These are phyloP conservation scores for Amanita fuliginea DNA, from an alignment of 768 basidiomycete genomes.

Conservation along the genomic window DNA sequence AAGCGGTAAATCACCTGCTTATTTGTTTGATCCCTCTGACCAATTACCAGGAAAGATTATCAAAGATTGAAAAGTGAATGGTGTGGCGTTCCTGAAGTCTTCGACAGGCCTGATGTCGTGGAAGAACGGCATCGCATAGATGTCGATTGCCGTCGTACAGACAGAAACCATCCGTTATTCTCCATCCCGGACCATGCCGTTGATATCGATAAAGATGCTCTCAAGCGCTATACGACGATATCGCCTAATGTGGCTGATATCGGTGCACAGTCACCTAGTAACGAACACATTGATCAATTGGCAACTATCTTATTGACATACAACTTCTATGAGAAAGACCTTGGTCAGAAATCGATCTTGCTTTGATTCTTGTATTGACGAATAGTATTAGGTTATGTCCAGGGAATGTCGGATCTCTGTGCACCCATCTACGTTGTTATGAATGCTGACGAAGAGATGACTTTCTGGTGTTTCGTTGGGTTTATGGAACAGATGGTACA, in stretches of 20 bases:
- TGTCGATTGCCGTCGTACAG: conserved; percentile 95
- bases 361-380: conserved; percentile 3
- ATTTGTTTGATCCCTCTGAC: conserved; percentile 1
- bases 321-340: conserved; percentile 79
- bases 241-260: conserved; percentile 64
- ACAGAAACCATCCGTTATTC: conserved; percentile 88
- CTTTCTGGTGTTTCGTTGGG: conserved; percentile 94
- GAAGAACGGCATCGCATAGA: conserved; percentile 94
- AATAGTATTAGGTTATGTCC: conserved; percentile 68
- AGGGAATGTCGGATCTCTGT: conserved; percentile 97
- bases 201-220: conserved; percentile 36
- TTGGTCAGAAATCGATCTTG: conserved; percentile 36
- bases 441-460: conserved; percentile 79
- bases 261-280: conserved; percentile 81
- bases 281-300: conserved; percentile 87
- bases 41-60: conserved; percentile 48
- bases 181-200: conserved; percentile 29
- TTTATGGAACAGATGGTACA: conserved; percentile 93
- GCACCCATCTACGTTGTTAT: conserved; percentile 90
- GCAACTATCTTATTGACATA: conserved; percentile 83
- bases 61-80: conserved; percentile 65
- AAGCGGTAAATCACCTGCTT: conserved; percentile 35
- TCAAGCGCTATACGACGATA: conserved; percentile 55
- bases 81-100: conserved; percentile 76
- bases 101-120: conserved; percentile 65